Evolutionary conservation across 176 grass and related monocot species (phyloP).

Genomic region (Tillandsia fasciculata): DNA sequence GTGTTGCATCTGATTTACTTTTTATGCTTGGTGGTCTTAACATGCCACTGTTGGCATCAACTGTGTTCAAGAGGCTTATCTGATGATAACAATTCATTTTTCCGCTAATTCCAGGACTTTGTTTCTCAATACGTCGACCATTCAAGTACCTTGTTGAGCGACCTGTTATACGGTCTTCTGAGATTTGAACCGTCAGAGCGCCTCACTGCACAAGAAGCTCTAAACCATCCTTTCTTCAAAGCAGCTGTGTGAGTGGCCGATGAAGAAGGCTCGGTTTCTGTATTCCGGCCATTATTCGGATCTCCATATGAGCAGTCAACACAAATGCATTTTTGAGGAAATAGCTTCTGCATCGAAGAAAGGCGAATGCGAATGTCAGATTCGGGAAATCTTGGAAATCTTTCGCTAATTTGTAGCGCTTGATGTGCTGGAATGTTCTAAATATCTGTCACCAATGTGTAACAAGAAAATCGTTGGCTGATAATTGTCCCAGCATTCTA

Average conservation of each 20-base stretch:
- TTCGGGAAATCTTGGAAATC: too few relatives aligned
- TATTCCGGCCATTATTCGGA: not conserved
- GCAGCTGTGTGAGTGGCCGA: slow-evolving; percentile 22
- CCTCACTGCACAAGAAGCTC: slow-evolving; percentile 64
- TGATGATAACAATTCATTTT: slow-evolving; percentile 2
- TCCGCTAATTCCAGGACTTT: slow-evolving; percentile 45
- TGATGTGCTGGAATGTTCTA: too few relatives aligned
- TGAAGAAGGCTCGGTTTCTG: slow-evolving; percentile 10
- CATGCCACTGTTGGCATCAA: not conserved
- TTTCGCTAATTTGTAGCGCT: too few relatives aligned
- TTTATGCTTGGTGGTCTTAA: not conserved
- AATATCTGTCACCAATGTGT: too few relatives aligned
- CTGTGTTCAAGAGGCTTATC: not conserved
- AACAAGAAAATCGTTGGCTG: too few relatives aligned
- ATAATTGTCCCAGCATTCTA: too few relatives aligned
- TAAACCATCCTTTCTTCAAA: slow-evolving; percentile 80
- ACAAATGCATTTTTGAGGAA: too few relatives aligned
- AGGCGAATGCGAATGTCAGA: too few relatives aligned
- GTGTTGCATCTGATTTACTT: not conserved
- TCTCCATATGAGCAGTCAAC: not conserved
- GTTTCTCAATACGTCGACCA: slow-evolving; percentile 46
- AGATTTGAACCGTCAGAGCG: slow-evolving; percentile 75
- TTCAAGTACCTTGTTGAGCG: slow-evolving; percentile 37
- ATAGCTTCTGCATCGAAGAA: too few relatives aligned
- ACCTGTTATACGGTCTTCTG: slow-evolving; percentile 56